Evolutionary conservation across 257 asterid genomes (phyloP).

Genomic region (Solanum clarkiae): DNA sequence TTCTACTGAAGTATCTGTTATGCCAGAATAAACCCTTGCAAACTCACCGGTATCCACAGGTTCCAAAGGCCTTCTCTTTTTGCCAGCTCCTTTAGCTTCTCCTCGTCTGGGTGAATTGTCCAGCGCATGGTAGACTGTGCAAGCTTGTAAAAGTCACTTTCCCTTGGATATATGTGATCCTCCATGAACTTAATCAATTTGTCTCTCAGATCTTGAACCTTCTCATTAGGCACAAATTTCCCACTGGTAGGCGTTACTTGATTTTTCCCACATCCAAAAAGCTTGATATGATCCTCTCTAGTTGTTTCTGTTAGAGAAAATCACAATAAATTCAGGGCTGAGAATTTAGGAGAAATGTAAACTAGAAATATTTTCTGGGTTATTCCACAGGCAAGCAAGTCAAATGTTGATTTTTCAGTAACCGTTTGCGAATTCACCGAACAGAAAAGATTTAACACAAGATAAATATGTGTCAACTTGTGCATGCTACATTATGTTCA

Average conservation of each 20-base stretch:
- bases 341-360: not conserved
- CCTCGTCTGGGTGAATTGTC: conserved; percentile 87
- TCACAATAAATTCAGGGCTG: not conserved
- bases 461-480: not conserved
- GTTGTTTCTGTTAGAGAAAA: conserved; percentile 15
- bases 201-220: conserved; percentile 58
- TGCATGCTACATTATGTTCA: not conserved
- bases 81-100: conserved; percentile 77
- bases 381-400: not conserved
- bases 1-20: not conserved
- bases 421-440: not conserved
- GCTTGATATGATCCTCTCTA: conserved; percentile 17
- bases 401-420: not conserved
- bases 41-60: conserved; percentile 78
- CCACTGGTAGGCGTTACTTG: conserved; percentile 33
- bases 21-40: not conserved
- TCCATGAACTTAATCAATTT: conserved; percentile 68
- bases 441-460: not conserved
- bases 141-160: conserved; percentile 56
- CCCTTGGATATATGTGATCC: conserved; percentile 71
- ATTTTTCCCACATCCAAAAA: conserved; percentile 13
- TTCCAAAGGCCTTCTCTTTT: conserved; percentile 82
- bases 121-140: conserved; percentile 68
- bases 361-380: not conserved
- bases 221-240: conserved; percentile 52